Percentiles rank a stretch among this genome's conserved stretches.
Evolutionary conservation across 2,329 filamentous ascomycete species (phyloP).

Genomic region (Stachybotrys elegans): DNA sequence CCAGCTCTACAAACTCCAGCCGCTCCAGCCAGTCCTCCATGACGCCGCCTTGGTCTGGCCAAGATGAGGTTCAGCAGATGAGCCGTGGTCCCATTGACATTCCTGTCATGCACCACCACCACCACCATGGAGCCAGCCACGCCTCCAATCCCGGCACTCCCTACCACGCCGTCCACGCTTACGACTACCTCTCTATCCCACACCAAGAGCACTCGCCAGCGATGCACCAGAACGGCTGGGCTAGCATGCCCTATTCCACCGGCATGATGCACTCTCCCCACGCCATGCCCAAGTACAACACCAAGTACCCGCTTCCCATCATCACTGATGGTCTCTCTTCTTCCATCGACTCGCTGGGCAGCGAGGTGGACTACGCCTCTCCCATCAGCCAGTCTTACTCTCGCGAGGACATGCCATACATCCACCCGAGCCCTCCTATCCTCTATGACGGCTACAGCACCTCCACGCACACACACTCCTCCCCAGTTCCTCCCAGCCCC

Average conservation of each 20-base stretch:
- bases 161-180: conserved; percentile 23
- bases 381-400: conserved; percentile 52
- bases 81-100: conserved; percentile 30
- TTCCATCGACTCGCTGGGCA: conserved; percentile 54
- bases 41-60: conserved; percentile 20
- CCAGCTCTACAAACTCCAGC: conserved; percentile 21
- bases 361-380: conserved; percentile 59
- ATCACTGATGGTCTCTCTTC: conserved; percentile 47
- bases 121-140: too few relatives aligned
- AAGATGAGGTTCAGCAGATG: conserved; percentile 27
- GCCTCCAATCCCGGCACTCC: conserved; percentile 41
- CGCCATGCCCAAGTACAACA: conserved; percentile 33
- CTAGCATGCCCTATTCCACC: conserved; percentile 40
- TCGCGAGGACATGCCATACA: conserved; percentile 53
- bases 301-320: conserved; percentile 40
- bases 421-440: conserved; percentile 49
- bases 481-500: conserved; percentile 51
- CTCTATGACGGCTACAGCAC: conserved; percentile 55
- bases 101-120: conserved; percentile 22
- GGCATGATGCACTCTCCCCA: conserved; percentile 29
- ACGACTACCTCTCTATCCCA: conserved; percentile 48
- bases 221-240: conserved; percentile 39
- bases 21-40: conserved; percentile 25
- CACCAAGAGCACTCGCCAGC: conserved; percentile 38
- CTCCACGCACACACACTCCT: conserved; percentile 39